phyloP scores from a whole-genome alignment of 2,329 filamentous ascomycete genomes.

The Clonostachys rosea region DNA sequence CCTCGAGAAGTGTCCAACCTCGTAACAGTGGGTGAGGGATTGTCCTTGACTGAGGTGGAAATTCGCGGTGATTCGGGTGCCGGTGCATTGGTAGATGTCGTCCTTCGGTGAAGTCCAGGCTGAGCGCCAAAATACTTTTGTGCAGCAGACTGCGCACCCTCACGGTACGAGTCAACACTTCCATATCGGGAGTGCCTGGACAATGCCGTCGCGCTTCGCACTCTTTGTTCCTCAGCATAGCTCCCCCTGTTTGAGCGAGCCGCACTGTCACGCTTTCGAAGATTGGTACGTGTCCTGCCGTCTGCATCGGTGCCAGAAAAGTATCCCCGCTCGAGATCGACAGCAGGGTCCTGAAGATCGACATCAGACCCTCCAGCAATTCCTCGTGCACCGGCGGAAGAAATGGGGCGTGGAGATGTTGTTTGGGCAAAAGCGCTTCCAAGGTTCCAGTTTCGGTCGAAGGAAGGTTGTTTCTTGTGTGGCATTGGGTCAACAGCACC shows the following conservation, averaged over 20 bases:
- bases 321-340: constrained; percentile 81
- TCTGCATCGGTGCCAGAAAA: constrained; percentile 89
- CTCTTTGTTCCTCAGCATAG: constrained; percentile 68
- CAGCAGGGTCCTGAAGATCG: constrained; percentile 38
- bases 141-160: constrained; percentile 56
- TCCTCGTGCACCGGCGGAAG: constrained; percentile 47
- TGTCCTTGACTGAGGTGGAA: constrained; percentile 47
- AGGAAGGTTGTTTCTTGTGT: constrained; percentile 65
- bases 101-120: constrained; percentile 47
- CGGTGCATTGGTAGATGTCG: constrained; percentile 52
- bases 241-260: constrained; percentile 69
- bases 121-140: constrained; percentile 66
- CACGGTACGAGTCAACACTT: constrained; percentile 71
- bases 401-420: constrained; percentile 39
- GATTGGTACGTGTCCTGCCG: constrained; percentile 67
- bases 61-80: constrained; percentile 45
- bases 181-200: constrained; percentile 74
- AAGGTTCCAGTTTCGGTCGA: constrained; percentile 67
- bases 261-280: constrained; percentile 70
- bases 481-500: constrained; percentile 25
- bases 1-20: constrained; percentile 45
- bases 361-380: constrained; percentile 28
- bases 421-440: constrained; percentile 41
- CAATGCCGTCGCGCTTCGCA: constrained; percentile 60
- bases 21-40: constrained; percentile 52